phyloP scores from a whole-genome alignment of 441 rosid genomes.

The Pelargonium australe region DNA sequence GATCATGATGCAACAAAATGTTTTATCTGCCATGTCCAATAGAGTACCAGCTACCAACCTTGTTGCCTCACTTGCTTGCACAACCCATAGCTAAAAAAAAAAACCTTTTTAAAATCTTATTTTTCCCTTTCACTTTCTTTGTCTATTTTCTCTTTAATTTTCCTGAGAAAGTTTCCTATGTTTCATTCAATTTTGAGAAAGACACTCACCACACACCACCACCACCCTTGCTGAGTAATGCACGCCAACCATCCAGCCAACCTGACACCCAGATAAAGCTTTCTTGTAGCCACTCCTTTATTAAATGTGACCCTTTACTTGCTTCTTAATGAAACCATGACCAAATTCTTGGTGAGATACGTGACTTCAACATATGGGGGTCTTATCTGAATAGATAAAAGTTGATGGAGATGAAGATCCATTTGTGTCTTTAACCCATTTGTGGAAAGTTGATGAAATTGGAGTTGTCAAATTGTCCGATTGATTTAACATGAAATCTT shows the following conservation, averaged over 20 bases:
- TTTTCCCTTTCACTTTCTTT: constrained; percentile 15
- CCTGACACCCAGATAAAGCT: too few relatives aligned
- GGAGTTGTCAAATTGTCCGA: too few relatives aligned
- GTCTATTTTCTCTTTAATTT: constrained; percentile 18
- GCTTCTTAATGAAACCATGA: constrained; percentile 23
- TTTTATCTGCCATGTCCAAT: too few relatives aligned
- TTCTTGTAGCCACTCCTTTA: constrained; percentile 27
- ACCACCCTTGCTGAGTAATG: too few relatives aligned
- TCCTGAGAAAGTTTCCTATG: constrained; percentile 23
- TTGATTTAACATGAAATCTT: neutral
- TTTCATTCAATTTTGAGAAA: constrained; percentile 23
- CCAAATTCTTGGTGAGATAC: constrained; percentile 5
- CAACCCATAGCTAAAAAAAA: constrained; percentile 11
- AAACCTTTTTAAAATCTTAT: neutral
- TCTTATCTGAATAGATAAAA: neutral
- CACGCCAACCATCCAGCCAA: too few relatives aligned
- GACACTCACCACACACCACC: too few relatives aligned
- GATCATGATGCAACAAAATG: neutral
- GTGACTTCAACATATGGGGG: neutral
- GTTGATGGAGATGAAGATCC: constrained; percentile 1
- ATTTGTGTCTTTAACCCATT: neutral
- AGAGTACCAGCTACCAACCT: constrained; percentile 7
- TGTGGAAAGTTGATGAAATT: constrained; percentile 1
- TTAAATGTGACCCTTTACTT: constrained; percentile 30
- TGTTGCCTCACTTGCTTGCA: neutral